Percentiles rank a stretch among this genome's conserved stretches.
Conservation (phyloP, 2,329 filamentous ascomycete species). For the Cercospora sojina region DNA sequence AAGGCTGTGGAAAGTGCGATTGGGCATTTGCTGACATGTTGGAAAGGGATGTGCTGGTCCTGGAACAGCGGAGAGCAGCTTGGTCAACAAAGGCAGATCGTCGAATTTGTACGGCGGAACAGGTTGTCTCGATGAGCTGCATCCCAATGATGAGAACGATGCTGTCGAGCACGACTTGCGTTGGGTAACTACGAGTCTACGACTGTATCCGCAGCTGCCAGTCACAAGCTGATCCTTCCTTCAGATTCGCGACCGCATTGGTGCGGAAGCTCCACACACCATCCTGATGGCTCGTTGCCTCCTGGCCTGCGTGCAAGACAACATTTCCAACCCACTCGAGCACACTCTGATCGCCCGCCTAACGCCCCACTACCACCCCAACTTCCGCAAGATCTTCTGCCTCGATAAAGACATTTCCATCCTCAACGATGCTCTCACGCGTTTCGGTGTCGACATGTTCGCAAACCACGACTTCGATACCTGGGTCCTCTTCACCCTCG, state of each 20-base stretch:
- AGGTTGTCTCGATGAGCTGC: slow-evolving; percentile 27
- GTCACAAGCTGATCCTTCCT: background rate
- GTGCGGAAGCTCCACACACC: slow-evolving; percentile 12
- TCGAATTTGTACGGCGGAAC: slow-evolving; percentile 20
- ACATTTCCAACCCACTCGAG: slow-evolving; percentile 29
- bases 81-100: background rate
- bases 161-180: slow-evolving; percentile 24
- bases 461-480: slow-evolving; percentile 60
- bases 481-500: slow-evolving; percentile 83
- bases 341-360: slow-evolving; percentile 32
- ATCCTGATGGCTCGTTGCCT: slow-evolving; percentile 29
- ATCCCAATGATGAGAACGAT: slow-evolving; percentile 29
- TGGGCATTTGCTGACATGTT: background rate
- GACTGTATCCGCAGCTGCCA: slow-evolving; percentile 17
- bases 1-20: background rate
- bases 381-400: slow-evolving; percentile 54
- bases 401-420: slow-evolving; percentile 69
- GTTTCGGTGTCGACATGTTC: slow-evolving; percentile 77
- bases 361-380: slow-evolving; percentile 29
- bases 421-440: slow-evolving; percentile 71
- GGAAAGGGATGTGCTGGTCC: slow-evolving; percentile 25
- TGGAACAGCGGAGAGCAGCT: background rate
- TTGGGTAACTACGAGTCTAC: slow-evolving; percentile 19
- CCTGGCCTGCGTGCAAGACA: slow-evolving; percentile 21
- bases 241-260: slow-evolving; percentile 18